A percentile compares a stretch with the other conserved stretches of the same genome.
Evolutionary conservation across 352 stramenopile genomes (phyloP).

Genomic region (Globisporangium cederbergense): DNA sequence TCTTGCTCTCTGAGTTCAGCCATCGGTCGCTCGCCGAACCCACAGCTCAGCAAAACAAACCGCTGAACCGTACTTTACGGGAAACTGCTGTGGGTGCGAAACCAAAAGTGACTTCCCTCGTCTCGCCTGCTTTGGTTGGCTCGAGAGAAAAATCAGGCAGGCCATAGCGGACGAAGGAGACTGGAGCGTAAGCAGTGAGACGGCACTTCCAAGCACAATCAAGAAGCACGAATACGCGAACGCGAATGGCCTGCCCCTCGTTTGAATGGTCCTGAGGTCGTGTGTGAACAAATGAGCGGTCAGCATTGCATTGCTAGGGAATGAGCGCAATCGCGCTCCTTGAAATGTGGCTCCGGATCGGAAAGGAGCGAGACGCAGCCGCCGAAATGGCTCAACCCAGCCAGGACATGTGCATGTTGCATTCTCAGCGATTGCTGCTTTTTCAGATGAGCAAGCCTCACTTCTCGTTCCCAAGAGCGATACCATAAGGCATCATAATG

Average conservation of each 20-base stretch:
- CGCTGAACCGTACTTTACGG: not conserved
- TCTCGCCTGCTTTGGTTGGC: not conserved
- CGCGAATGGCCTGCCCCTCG: not conserved
- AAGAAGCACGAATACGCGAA: no score
- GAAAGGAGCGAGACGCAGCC: no score
- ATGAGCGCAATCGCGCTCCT: not conserved
- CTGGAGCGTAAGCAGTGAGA: not conserved
- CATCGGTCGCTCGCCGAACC: not conserved
- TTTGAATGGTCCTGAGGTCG: no score
- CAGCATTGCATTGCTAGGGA: not conserved
- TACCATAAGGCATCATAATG: no score
- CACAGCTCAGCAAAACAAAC: not conserved
- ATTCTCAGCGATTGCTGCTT: no score
- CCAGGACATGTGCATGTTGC: no score
- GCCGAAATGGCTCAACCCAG: no score
- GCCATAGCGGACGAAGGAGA: no score
- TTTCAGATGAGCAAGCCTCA: no score
- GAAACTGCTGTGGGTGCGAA: not conserved
- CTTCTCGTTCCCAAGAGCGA: no score
- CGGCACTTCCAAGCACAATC: not conserved
- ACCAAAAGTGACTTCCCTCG: not conserved
- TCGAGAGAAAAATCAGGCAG: not conserved
- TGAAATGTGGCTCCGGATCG: no score
- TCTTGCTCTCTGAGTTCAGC: slow-evolving; percentile 6
- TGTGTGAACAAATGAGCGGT: no score